Evolutionary conservation across 495 filamentous ascomycete genomes (phyloP), one percentile per base, ranked within the genome.

Genomic region (Sabuloglossum arenarium): DNA sequence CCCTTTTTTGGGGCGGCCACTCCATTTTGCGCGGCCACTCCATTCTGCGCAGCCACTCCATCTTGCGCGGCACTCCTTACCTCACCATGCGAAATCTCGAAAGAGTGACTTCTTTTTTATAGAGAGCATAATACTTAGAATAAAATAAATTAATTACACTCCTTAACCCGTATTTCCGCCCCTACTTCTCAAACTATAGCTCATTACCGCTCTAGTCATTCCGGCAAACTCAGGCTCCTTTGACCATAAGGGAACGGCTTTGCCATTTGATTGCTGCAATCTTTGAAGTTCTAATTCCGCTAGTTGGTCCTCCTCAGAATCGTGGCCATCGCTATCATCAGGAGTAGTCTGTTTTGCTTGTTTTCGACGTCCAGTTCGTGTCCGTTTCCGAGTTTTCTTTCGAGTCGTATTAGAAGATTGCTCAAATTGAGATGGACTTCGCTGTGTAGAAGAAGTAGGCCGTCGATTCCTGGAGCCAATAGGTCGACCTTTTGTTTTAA

Each of bases 391-490:
- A 24, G 21, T 6, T 49, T 51, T 51, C 25, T 19, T 27, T 27
- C 28, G n/a, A 11, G 24, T 10, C 3, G 21, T n/a, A n/a, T n/a
- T n/a, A 6, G 45, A 49, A 25, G 45, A 9, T 49, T 28, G n/a
- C 28, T 51, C 47, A 51, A 51, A 51, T 5, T 51, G n/a, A 21
- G 24, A 51, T 3, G 25, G 47, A 1, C 28, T 29, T 14, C 25
- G 47, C 27, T 14, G 3, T 51, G 24, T 51, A 3, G 47, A 51
- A 59, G 59, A 42, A 50, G 59, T 9, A 58, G 53, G 12, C 28
- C 14, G 9, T 42, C 31, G 46, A 5, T 21, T 21, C 28, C 21
- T 14, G 10, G 19, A 50, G 8, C 25, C 46, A 8, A 19, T 50
- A 9, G 46, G 16, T 30, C 47, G 47, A 21, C 47, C 47, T 29